Conservation (phyloP, 192 early-diverging fungal species). For the Cladochytrium replicatum region DNA sequence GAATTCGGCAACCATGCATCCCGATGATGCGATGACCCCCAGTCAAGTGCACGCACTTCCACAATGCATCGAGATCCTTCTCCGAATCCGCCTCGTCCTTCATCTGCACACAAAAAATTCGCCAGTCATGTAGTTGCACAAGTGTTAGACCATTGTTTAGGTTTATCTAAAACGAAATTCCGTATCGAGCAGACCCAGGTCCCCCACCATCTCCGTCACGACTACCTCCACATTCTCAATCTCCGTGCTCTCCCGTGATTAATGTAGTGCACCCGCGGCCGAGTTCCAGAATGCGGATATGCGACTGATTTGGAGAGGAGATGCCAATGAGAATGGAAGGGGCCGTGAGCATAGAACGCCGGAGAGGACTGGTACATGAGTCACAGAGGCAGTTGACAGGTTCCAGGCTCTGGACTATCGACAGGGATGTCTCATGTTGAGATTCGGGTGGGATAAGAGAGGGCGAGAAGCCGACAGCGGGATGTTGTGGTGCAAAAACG, state of each 20-base stretch:
- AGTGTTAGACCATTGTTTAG: too few species aligned
- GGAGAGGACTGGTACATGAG: not conserved
- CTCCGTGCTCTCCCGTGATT: not conserved
- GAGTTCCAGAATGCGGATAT: not conserved
- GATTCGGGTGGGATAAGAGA: not conserved
- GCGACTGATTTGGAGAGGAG: not conserved
- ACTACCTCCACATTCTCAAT: not conserved
- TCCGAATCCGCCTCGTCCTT: not conserved
- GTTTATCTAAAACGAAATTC: too few species aligned
- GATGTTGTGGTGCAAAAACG: not conserved
- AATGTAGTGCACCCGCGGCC: not conserved
- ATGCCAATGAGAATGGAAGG: not conserved
- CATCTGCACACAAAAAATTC: too few species aligned
- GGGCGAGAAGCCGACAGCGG: not conserved
- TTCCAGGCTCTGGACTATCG: not conserved
- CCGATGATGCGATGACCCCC: not conserved
- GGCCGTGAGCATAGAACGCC: not conserved
- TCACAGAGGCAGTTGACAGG: not conserved
- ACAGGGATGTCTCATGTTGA: not conserved
- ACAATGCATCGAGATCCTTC: not conserved
- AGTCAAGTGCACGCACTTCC: not conserved
- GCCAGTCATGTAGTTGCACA: too few species aligned
- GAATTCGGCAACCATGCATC: not conserved
- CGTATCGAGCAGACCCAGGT: not conserved
- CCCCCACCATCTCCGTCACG: not conserved